Base-by-base conservation (phyloP, 768 basidiomycete species). In the Boletus eberwhitei region DNA sequence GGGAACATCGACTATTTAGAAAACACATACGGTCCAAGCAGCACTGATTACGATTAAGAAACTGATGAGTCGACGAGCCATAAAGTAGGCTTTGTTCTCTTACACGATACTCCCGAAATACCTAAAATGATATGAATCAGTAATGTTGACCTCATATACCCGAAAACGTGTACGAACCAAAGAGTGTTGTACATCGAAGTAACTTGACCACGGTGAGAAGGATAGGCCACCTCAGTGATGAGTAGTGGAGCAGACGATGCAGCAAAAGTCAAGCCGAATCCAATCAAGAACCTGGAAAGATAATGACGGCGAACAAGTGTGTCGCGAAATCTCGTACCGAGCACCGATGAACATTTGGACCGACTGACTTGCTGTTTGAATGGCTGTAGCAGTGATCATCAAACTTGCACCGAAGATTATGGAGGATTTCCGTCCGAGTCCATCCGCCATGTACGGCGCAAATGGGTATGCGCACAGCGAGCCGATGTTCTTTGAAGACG, bases 401-500 rank as follows among this genome's bases (percentile, higher is more conserved):
- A 44, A n/a, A 19, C n/a, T 44, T 29, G 43, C 43, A 29, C 43
- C 26, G 11, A 44, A 44, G n/a, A 44, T 13, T 19, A 44, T 31
- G 21, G 46, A 21, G 34, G 17, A 47, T 47, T 35, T 47, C 21
- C 21, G 34, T 47, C 46, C 21, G 34, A 47, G 46, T n/a, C n/a
- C 26, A 12, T 44, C 43, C 7, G 43, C 6, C 43, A 44, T 44
- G 26, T 44, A 44, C 12, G 26, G 43, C 1, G 43, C 43, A 44
- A 44, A 44, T 3, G 26, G 43, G 43, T 44, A 44, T 31, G 43
- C 26, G 12, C 43, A 44, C 26, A 44, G 7, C 12, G 43, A 29
- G 11, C 43, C 43, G 2, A 44, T 44, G 12, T 16, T 44, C 34
- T 47, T 78, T 34, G 22, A 39, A 26, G 32, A 36, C 17, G 12